Conservation (phyloP, 2,329 filamentous ascomycete species). For the Ophiosphaerella narmari region DNA sequence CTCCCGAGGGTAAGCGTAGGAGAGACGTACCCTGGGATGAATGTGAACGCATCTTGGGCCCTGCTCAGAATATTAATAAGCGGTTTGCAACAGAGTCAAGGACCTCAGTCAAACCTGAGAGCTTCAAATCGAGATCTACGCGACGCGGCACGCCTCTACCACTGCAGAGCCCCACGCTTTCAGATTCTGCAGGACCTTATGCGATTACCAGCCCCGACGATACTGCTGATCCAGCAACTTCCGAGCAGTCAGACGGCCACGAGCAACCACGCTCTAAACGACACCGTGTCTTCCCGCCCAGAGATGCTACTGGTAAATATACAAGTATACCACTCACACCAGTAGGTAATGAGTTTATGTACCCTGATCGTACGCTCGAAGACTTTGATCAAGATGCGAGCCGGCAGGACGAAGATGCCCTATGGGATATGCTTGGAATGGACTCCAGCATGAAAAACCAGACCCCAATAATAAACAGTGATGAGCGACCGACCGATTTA, state of each 20-base stretch:
- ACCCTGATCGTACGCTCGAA: slow-evolving; percentile 35
- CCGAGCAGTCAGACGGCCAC: neutral
- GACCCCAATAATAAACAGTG: slow-evolving; percentile 26
- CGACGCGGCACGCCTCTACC: slow-evolving; percentile 38
- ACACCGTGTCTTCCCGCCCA: neutral
- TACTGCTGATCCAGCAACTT: neutral
- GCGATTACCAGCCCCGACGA: neutral
- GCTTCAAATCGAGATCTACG: slow-evolving; percentile 25
- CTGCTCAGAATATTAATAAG: slow-evolving; percentile 22
- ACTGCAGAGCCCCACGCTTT: slow-evolving; percentile 13
- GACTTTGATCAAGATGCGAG: slow-evolving; percentile 53
- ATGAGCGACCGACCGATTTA: slow-evolving; percentile 16
- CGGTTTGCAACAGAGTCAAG: slow-evolving; percentile 37
- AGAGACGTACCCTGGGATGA: slow-evolving; percentile 51
- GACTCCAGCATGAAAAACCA: slow-evolving; percentile 15
- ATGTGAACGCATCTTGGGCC: slow-evolving; percentile 37
- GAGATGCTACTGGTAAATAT: slow-evolving; percentile 6
- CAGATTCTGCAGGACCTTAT: slow-evolving; percentile 11
- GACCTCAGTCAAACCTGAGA: slow-evolving; percentile 11
- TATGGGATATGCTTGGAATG: slow-evolving; percentile 52
- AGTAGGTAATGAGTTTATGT: neutral
- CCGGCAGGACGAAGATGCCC: slow-evolving; percentile 50
- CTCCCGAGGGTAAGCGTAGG: slow-evolving; percentile 20
- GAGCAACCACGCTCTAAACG: neutral
- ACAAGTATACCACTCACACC: slow-evolving; percentile 4